Evolutionary conservation across 192 early-diverging fungal genomes (phyloP), one percentile per base, ranked within the genome.

Genomic region (Podila horticola): DNA sequence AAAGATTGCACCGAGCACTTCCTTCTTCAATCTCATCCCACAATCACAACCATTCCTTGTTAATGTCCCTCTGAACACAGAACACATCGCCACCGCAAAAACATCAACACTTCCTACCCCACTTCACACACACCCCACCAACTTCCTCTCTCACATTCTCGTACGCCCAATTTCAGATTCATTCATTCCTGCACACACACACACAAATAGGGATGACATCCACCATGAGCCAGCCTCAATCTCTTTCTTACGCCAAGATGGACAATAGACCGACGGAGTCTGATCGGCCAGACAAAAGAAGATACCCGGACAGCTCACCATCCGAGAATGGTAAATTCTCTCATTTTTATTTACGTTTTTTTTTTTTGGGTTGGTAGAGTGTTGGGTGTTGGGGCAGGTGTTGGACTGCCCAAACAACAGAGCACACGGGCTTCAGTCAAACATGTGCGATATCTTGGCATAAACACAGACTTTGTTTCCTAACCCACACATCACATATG

Each of bases 281-380:
- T n/a, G 50, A 55, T 55, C 52, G 52, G 52, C 52, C 52, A 55
- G 52, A 55, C 22, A 55, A 55, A 55, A 55, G 52, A 55, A 55
- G 52, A 55, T 55, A 55, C 52, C 52, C 52, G 52, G 52, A 55
- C 4, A 55, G 52, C 52, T 19, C 52, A 8, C 52, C 52, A 22
- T 55, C 52, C 52, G 52, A 55, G 52, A 55, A 55, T 55, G 52
- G 52, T 55, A 55, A 55, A 24, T 55, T 55, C 24, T 55, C 24
- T 4, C n/a, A 0, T 1, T 52, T 52, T 55, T 22, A 26, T 55
- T 55, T 55, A 55, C n/a, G n/a, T 55, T 26, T 55, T 55, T 24
- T 22, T 52, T 52, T 52, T 52, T 52, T 52, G 51, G 51, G 24
- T 26, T 22, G 52, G 52, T 26, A 7, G 22, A 17, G 24, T 36